Evolutionary conservation across 306 rosid species (phyloP), one percentile per base, ranked within the genome.

Genomic region (Adenanthera pavonina): DNA sequence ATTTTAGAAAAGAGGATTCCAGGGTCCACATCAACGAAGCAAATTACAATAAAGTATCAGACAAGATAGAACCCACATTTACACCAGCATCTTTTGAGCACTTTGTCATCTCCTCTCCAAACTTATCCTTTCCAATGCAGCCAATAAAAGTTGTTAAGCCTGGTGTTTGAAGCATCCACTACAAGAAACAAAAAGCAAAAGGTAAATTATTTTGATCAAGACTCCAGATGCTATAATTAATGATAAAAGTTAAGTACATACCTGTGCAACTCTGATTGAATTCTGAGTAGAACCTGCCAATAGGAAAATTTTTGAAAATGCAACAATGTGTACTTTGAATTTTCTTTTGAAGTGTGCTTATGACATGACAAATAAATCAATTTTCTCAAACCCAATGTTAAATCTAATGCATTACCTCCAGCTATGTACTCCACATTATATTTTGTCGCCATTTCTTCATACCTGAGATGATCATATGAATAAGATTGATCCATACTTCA

Each of bases 121-220:
- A 95, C 76, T 90, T 93, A 87, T 95, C 98, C 90, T 93, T 93
- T 74, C 99, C 98, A 25, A 95, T 93, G 89, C 91, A 88, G 46
- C 99, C 98, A 0, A 95, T 95, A 85, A 85, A 95, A 83, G 93
- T 81, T n/a, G 99, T 92, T 76, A 95, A 94, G 60, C 93, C 92
- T 34, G 98, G 94, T 65, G 38, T 79, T 92, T 95, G 98, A 81
- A 95, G 94, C 91, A 95, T 51, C 98, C 99, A 95, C 98, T 95
- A 59, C 35, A 73, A 75, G 30, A 54, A 16, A 38, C 36, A 25
- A 85, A 81, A 64, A 46, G 19, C 34, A 34, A 52, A 72, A 0
- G 13, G 79, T 61, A 44, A 82, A 75, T 64, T 79, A 78, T n/a
- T 57, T 40, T 72, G 7, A 72, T 48, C 36, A 25, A 68, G 56